Conservation (phyloP, 805 yeast genomes). For the Starmerella bombicola region DNA sequence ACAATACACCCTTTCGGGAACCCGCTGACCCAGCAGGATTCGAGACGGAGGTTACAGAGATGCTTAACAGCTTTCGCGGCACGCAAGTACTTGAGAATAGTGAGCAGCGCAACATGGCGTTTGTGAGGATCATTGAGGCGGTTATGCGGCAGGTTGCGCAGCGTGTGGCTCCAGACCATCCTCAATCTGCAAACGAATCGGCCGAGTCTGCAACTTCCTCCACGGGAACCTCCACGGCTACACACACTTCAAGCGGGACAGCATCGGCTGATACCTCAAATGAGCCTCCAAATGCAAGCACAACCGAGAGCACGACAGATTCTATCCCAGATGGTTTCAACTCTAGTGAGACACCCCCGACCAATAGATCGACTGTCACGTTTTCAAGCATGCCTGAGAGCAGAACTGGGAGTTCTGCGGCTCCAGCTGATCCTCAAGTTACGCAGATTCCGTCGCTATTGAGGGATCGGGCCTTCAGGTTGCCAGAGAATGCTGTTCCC, state of each 20-base stretch:
- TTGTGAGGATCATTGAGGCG: conserved; percentile 1
- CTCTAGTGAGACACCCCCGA: background rate
- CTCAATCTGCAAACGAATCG: too few species aligned
- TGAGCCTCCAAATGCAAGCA: background rate
- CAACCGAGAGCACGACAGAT: background rate
- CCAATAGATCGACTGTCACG: background rate
- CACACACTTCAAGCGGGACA: too few species aligned
- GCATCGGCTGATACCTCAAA: background rate
- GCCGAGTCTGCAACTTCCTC: too few species aligned
- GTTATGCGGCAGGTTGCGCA: background rate
- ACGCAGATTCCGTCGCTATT: background rate
- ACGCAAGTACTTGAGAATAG: background rate
- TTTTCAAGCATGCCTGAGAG: background rate
- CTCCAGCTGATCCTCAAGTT: background rate
- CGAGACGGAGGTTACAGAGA: background rate
- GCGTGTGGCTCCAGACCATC: background rate
- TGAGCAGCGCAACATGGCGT: conserved; percentile 1
- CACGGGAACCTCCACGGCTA: too few species aligned
- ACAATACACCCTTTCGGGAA: background rate
- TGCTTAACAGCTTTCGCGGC: background rate
- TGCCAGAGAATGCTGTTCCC: too few species aligned
- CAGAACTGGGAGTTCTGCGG: background rate
- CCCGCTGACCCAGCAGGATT: background rate
- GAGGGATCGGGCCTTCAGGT: too few species aligned
- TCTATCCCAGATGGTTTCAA: background rate